phyloP scores from a whole-genome alignment of 2,329 filamentous ascomycete genomes.

The Aspergillus eucalypticola region DNA sequence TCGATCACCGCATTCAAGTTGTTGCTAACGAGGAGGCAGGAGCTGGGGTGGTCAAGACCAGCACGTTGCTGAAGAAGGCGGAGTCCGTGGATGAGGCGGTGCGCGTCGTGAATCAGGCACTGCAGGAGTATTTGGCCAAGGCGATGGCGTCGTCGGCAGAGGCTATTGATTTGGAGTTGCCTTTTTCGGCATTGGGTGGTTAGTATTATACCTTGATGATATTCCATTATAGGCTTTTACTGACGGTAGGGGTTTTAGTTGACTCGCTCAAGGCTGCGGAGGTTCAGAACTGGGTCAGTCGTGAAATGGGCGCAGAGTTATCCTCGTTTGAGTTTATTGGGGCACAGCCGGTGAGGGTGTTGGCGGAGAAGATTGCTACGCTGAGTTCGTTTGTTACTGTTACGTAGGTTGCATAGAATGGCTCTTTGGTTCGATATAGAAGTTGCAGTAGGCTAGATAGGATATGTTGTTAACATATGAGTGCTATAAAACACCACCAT shows the following conservation, averaged over 20 bases:
- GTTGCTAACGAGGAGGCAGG: neutral
- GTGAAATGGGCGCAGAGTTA: conserved; percentile 23
- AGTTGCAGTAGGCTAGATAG: too few relatives aligned
- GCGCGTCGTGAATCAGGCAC: neutral
- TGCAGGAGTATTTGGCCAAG: conserved; percentile 22
- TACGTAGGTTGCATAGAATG: neutral
- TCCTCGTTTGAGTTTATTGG: conserved; percentile 27
- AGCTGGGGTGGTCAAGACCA: neutral
- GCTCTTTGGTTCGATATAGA: too few relatives aligned
- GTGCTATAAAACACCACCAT: too few relatives aligned
- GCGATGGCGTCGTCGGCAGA: conserved; percentile 26
- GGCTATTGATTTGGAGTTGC: conserved; percentile 23
- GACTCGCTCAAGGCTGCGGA: conserved; percentile 26
- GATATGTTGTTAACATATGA: too few relatives aligned
- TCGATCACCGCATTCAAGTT: conserved; percentile 22
- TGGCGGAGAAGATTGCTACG: conserved; percentile 23
- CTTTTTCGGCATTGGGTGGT: conserved; percentile 24
- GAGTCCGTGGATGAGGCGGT: neutral
- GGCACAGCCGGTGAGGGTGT: conserved; percentile 21
- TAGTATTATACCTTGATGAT: neutral
- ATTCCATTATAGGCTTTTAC: too few relatives aligned
- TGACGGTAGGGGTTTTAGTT: conserved; percentile 6
- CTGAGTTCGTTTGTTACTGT: conserved; percentile 18
- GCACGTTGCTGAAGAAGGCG: neutral
- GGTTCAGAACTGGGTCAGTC: conserved; percentile 26